phyloP scores from a whole-genome alignment of 192 early-diverging fungal species.

The Backusella luteola region DNA sequence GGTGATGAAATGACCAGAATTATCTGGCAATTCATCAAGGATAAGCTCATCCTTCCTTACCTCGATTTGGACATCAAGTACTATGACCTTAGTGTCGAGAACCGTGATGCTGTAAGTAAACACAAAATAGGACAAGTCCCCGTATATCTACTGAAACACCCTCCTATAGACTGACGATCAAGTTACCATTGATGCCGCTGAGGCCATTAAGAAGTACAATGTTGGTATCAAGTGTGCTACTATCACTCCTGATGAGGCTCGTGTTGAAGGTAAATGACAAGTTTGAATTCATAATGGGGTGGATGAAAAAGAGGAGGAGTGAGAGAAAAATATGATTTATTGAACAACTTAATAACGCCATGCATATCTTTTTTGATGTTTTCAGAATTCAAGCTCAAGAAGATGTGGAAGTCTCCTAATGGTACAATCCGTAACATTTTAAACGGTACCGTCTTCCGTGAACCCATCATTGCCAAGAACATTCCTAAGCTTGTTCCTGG shows the following conservation, averaged over 20 bases:
- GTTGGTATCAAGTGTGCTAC: slow-evolving; percentile 99
- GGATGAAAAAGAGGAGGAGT: not conserved
- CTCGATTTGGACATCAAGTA: slow-evolving; percentile 92
- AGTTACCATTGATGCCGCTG: slow-evolving; percentile 93
- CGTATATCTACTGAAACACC: not conserved
- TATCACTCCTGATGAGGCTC: slow-evolving; percentile 93
- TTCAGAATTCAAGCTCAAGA: slow-evolving; percentile 88
- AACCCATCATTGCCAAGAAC: slow-evolving; percentile 91
- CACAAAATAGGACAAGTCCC: not conserved
- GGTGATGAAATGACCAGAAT: slow-evolving; percentile 99
- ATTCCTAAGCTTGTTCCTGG: slow-evolving; percentile 91
- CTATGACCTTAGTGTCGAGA: slow-evolving; percentile 89
- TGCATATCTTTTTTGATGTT: not conserved
- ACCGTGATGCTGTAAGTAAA: slow-evolving; percentile 69
- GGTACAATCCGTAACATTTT: slow-evolving; percentile 96
- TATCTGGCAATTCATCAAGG: slow-evolving; percentile 93
- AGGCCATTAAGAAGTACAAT: slow-evolving; percentile 96
- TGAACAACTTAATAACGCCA: not conserved
- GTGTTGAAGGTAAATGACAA: slow-evolving; percentile 63
- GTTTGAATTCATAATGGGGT: not conserved
- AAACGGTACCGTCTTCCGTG: slow-evolving; percentile 97
- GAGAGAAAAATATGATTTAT: not conserved
- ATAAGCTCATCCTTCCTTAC: slow-evolving; percentile 89
- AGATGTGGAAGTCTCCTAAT: slow-evolving; percentile 98
- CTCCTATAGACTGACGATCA: slow-evolving; percentile 76